These are phyloP conservation scores for Metarhizium album DNA, from an alignment of 2,329 filamentous ascomycete species.

Conservation along the genomic window DNA sequence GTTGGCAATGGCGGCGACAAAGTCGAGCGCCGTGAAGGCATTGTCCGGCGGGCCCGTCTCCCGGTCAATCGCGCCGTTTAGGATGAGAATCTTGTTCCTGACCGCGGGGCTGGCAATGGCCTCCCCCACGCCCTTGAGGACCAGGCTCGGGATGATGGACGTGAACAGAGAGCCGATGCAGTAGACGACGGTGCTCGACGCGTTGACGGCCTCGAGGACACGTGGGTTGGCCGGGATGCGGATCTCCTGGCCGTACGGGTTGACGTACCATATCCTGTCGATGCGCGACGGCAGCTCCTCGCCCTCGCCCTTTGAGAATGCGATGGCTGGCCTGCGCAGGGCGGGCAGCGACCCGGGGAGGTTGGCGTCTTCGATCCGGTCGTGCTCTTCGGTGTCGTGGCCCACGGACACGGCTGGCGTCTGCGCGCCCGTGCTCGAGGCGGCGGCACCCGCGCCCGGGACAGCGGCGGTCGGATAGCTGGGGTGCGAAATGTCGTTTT, in stretches of 20 bases:
- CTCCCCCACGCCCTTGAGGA: conserved; percentile 63
- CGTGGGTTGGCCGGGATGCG: conserved; percentile 72
- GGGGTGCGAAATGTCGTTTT: conserved; percentile 87
- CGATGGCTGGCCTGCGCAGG: conserved; percentile 69
- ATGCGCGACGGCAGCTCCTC: conserved; percentile 71
- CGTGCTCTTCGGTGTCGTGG: conserved; percentile 43
- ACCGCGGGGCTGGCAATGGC: conserved; percentile 34
- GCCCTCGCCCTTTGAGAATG: conserved; percentile 66
- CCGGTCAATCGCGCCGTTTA: conserved; percentile 76
- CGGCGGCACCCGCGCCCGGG: conserved; percentile 16
- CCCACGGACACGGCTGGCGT: conserved; percentile 24
- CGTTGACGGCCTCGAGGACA: conserved; percentile 56
- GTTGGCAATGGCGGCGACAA: conserved; percentile 66
- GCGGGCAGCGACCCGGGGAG: conserved; percentile 71
- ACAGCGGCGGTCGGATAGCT: conserved; percentile 46
- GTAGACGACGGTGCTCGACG: conserved; percentile 65
- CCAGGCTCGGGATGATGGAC: conserved; percentile 70
- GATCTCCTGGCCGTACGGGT: conserved; percentile 96
- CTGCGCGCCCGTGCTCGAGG: conserved; percentile 12
- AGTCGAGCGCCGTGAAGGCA: conserved; percentile 67
- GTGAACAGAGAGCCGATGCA: conserved; percentile 93
- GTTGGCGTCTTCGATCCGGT: conserved; percentile 68
- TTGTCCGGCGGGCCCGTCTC: conserved; percentile 64
- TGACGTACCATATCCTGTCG: conserved; percentile 88
- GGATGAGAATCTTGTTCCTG: conserved; percentile 66